A percentile compares a stretch with the other conserved stretches of the same genome.
Conservation (phyloP, 208 protist genomes). For the Dictyostelium gargantuum region DNA sequence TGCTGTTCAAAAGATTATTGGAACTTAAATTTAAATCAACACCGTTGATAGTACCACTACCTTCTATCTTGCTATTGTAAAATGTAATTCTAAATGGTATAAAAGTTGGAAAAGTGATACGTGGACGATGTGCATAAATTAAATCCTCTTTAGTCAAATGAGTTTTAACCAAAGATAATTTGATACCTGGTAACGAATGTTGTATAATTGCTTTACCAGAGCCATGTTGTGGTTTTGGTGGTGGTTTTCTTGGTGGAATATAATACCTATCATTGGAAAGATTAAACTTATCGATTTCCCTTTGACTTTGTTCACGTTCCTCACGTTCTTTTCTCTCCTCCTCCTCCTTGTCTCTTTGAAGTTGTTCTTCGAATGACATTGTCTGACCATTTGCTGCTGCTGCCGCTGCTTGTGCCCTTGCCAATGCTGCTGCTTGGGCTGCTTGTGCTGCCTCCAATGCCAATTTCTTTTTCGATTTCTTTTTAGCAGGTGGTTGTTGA, state of each 20-base stretch:
- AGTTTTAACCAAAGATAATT: conserved; percentile 41
- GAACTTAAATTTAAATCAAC: not conserved
- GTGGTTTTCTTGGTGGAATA: not conserved
- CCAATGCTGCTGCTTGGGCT: not conserved
- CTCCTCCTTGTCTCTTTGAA: not conserved
- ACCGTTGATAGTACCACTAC: not conserved
- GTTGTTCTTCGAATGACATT: not conserved
- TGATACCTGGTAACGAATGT: conserved; percentile 64
- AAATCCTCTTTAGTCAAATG: conserved; percentile 9
- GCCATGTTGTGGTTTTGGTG: not conserved
- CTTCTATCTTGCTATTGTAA: not conserved
- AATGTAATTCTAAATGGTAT: not conserved
- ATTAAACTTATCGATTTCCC: conserved; percentile 53
- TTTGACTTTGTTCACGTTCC: not conserved
- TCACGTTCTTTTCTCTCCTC: not conserved
- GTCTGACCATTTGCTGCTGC: not conserved
- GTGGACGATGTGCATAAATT: conserved; percentile 20
- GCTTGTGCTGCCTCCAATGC: not conserved
- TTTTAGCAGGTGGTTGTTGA: not conserved
- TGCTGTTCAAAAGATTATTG: not conserved
- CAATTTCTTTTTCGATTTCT: conserved; percentile 26
- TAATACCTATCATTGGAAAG: conserved; percentile 67
- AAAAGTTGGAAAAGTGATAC: not conserved
- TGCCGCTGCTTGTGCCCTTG: not conserved
- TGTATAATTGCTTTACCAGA: not conserved